Evolutionary conservation across 225 moss, liverwort and hornwort species (phyloP).

Genomic region (Marchantia polymorpha): DNA sequence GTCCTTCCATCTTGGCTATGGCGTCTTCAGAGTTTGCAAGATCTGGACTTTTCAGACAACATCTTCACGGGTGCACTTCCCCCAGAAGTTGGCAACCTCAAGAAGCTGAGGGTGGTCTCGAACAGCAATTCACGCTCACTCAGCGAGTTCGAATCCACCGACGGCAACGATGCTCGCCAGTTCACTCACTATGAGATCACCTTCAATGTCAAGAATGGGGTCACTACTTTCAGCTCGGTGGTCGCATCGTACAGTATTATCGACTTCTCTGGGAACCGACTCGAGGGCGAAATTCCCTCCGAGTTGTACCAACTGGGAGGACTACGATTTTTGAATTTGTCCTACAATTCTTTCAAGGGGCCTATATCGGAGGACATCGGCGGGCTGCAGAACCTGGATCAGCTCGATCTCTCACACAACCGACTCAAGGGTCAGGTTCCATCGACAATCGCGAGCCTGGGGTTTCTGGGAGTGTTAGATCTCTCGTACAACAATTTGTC

Average conservation of each 20-base stretch:
- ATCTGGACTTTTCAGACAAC: constrained; percentile 29
- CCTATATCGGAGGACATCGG: background rate
- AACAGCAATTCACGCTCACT: constrained; percentile 17
- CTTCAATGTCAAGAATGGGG: constrained; percentile 9
- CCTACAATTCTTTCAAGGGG: background rate
- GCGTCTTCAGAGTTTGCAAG: constrained; percentile 17
- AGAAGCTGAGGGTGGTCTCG: background rate
- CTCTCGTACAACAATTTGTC: background rate
- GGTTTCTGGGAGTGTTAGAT: background rate
- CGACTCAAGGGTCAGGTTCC: constrained; percentile 10
- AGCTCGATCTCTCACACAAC: constrained; percentile 10
- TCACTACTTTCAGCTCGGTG: background rate
- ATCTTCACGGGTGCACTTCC: constrained; percentile 28
- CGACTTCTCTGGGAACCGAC: background rate
- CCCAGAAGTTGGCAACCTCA: constrained; percentile 16
- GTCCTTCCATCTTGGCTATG: constrained; percentile 2
- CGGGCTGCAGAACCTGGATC: background rate
- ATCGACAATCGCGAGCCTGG: background rate
- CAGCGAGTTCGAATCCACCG: background rate
- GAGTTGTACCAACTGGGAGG: background rate
- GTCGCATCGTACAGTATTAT: background rate
- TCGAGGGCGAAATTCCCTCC: background rate
- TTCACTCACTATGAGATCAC: background rate
- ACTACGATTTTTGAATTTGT: background rate
- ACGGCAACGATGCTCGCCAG: background rate